These are phyloP conservation scores for Neopestalotiopsis clavispora DNA, from an alignment of 2,329 filamentous ascomycete genomes.

Conservation along the genomic window DNA sequence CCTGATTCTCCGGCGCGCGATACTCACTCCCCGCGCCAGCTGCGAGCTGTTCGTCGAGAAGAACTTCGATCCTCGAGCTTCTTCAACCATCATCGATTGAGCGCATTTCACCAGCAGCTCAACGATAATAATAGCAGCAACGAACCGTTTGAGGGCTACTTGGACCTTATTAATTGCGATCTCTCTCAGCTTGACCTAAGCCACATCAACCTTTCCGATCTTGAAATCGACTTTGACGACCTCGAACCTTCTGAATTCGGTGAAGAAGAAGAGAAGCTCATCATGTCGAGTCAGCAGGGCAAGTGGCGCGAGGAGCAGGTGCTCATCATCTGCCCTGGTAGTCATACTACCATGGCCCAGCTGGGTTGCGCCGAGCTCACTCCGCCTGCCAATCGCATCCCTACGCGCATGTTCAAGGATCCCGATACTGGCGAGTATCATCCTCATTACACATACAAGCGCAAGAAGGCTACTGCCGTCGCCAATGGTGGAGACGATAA, in stretches of 20 bases:
- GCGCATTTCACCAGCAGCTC: too few species aligned
- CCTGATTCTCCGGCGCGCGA: neutral
- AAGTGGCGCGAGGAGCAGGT: slow-evolving; percentile 71
- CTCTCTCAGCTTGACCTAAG: neutral
- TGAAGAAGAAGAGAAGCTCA: slow-evolving; percentile 20
- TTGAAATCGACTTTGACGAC: neutral
- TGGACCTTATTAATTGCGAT: neutral
- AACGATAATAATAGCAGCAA: too few species aligned
- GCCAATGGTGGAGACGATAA: slow-evolving; percentile 38
- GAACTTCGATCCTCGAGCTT: neutral
- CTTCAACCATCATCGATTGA: too few species aligned
- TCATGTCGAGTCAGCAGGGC: slow-evolving; percentile 60
- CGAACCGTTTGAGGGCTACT: neutral
- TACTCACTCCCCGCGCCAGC: neutral
- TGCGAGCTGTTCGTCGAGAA: neutral
- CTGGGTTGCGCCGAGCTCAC: slow-evolving; percentile 90
- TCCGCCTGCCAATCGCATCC: slow-evolving; percentile 82
- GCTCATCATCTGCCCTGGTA: slow-evolving; percentile 79
- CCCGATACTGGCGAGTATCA: slow-evolving; percentile 74
- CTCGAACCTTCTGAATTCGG: neutral
- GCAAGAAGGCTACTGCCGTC: slow-evolving; percentile 49
- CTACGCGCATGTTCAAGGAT: slow-evolving; percentile 94
- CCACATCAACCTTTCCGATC: neutral
- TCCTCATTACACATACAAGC: slow-evolving; percentile 79
- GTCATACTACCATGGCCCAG: slow-evolving; percentile 88